Base-by-base conservation (phyloP, 1,139 yeast species). In the Debaryomyces udenii region DNA sequence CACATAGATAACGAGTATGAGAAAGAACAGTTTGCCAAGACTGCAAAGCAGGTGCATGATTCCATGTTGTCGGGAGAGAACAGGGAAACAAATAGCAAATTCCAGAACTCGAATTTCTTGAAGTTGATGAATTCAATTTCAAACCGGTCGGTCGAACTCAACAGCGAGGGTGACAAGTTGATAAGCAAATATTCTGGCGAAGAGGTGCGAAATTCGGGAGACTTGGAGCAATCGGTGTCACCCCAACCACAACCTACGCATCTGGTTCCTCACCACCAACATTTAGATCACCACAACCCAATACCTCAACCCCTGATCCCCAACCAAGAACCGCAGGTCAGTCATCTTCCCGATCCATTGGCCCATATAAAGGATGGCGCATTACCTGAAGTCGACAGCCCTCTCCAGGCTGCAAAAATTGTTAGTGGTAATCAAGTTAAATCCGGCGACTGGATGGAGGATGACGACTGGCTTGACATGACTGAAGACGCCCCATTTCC, bases 351-450 rank as follows among this genome's bases (percentile, higher is more conserved):
- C 2, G 78, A 73, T 45, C 78, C 78, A 0, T 56, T 73, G 40
- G 74, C 77, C 2, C 78, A 73, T 46, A 59, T 73, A n/a, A 56
- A 55, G 37, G 74, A 70, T 38, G 76, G 76, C 1, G 63, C 56
- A 15, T 52, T 73, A 10, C 53, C 48, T 1, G 65, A 57, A 28
- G 47, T 63, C 14, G 48, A 33, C 14, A 64, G 61, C 38, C 70
- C 76, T 2, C 56, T 73, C 10, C 59, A 65, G 38, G 76, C 77
- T 2, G 78, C 78, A 3, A 59, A 66, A 44, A 56, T 71, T 4
- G 54, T 70, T 7, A 68, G 74, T 50, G 78, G 78, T 0, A 65
- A 70, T 36, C 78, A 73, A 49, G 74, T 72, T 15, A 52, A 56
- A 31, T 39, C 56, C 2, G 27, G 42, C 3, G 64, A 62, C 43